Base-by-base conservation (phyloP, 495 filamentous ascomycete species). In the Elasticomyces elasticus region DNA sequence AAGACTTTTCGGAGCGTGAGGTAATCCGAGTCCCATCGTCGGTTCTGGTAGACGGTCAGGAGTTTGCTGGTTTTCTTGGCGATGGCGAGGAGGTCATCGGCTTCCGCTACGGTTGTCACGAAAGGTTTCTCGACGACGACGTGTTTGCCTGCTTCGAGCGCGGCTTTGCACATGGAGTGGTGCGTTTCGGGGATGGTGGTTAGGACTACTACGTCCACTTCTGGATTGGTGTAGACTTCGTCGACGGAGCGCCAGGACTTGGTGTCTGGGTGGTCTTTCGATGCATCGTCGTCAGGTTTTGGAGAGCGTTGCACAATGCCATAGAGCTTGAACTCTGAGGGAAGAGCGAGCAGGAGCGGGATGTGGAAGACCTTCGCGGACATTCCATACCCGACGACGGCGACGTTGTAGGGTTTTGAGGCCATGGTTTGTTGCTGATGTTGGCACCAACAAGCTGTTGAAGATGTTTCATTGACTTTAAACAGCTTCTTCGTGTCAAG, bases 61-160 rank as follows among this genome's bases (percentile, higher is more conserved):
- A 82, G 62, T 53, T 74, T 80, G 37, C 77, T 73, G 43, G 76
- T 71, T 61, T 80, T 73, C 55, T 77, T 69, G 1, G 90, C 81
- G 12, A 92, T 68, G 4, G 66, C 70, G 47, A 85, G 73, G 1
- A 96, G 78, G 58, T 82, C 73, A 35, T 81, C 72, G 10, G 88
- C 87, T 70, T 96, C 83, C 49, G 75, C 67, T 15, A 75, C 71
- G 4, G 82, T 86, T 11, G 85, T 81, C 7, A 86, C 83, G 67
- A 95, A 90, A 0, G 90, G 90, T 70, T 96, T 96, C 70, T 95
- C 90, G 37, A 88, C 82, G 24, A 95, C 74, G 22, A 94, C 85
- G 66, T 95, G 80, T 69, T 94, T 95, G 45, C 86, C 84, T 15
- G 76, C 74, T 61, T 81, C 75, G 15, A 96, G 72, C 1, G 86